Evolutionary conservation across 768 basidiomycete species (phyloP).

Genomic region (Mycena albidolilacea): DNA sequence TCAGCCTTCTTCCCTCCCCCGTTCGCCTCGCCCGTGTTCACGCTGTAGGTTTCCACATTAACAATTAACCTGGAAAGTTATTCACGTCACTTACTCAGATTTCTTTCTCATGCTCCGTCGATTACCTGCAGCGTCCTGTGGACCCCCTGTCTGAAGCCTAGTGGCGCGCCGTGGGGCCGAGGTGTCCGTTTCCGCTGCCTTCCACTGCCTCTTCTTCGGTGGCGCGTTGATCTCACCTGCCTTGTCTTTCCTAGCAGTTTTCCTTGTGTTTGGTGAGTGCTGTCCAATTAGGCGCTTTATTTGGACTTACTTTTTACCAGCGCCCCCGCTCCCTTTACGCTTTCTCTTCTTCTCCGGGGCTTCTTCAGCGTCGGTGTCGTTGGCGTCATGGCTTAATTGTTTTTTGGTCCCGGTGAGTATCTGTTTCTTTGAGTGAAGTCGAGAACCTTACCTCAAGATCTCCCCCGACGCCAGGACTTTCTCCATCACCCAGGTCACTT

Average conservation of each 20-base stretch:
- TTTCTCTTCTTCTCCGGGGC: background rate
- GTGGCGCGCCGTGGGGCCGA: background rate
- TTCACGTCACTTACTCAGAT: background rate
- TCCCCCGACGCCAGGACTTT: background rate
- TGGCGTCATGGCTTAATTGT: background rate
- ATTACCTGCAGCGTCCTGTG: background rate
- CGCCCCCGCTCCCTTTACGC: background rate
- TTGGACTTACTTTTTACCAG: background rate
- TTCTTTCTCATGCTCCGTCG: background rate
- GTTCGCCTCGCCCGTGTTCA: background rate
- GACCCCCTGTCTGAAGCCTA: background rate
- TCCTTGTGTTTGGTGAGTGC: background rate
- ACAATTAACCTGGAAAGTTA: background rate
- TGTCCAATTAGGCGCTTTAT: background rate
- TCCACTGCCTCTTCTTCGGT: background rate
- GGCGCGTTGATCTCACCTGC: background rate
- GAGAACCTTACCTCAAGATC: background rate
- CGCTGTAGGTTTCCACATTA: background rate
- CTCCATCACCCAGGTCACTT: background rate
- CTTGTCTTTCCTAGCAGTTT: background rate
- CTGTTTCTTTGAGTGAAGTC: background rate
- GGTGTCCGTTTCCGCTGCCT: background rate
- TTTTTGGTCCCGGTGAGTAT: background rate
- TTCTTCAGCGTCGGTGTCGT: background rate
- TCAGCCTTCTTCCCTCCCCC: background rate